phyloP scores from a whole-genome alignment of 306 rosid genomes.

The Quercus wislizeni region DNA sequence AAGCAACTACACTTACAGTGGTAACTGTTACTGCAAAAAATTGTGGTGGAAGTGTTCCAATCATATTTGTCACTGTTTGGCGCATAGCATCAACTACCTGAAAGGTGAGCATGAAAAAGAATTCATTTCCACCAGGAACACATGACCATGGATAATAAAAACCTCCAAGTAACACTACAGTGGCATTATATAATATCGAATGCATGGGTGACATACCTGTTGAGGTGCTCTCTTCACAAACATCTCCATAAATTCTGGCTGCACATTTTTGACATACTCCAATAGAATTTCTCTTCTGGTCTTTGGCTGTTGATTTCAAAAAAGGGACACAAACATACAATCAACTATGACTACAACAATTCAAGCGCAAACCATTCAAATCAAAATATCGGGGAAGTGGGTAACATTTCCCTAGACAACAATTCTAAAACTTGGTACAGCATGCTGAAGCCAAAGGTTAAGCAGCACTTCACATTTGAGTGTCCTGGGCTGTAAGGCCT shows the following conservation, averaged over 20 bases:
- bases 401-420: neutral
- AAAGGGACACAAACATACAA: constrained; percentile 12
- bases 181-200: neutral
- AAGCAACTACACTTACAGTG: constrained; percentile 51
- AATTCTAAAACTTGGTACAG: neutral
- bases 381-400: neutral
- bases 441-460: neutral
- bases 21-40: constrained; percentile 81
- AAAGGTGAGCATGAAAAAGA: constrained; percentile 6
- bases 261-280: constrained; percentile 92
- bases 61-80: constrained; percentile 95
- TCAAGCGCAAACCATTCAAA: neutral
- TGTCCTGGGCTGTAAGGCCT: neutral
- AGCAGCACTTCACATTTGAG: neutral
- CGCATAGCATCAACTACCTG: constrained; percentile 99
- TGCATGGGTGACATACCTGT: constrained; percentile 44
- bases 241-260: constrained; percentile 97
- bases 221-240: constrained; percentile 94
- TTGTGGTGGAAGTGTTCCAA: constrained; percentile 95
- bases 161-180: constrained; percentile 7
- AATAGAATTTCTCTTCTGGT: constrained; percentile 84
- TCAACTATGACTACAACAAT: constrained; percentile 5
- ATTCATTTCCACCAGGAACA: neutral
- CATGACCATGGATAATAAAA: constrained; percentile 3
- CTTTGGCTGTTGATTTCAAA: constrained; percentile 60